These are phyloP conservation scores for Ganoderma lingzhi DNA, from an alignment of 1,284 basidiomycete genomes.

Conservation along the genomic window DNA sequence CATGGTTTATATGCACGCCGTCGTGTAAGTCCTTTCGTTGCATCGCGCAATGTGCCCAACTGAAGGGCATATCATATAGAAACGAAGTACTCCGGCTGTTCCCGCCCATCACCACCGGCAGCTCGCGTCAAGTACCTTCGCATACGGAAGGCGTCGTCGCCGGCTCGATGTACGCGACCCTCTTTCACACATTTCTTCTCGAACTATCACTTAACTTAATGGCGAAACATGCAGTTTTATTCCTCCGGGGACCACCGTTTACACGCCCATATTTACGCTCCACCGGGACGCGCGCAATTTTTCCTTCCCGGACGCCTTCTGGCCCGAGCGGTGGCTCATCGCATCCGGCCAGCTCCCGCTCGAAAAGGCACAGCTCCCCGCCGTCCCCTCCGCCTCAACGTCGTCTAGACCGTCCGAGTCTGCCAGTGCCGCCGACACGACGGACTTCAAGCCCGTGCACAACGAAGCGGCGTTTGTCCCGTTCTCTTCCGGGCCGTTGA, in stretches of 20 bases:
- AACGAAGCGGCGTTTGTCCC: conserved; percentile 38
- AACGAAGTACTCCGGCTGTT: conserved; percentile 65
- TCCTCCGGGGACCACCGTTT: conserved; percentile 12
- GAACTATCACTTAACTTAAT: not conserved
- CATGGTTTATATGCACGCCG: conserved; percentile 42
- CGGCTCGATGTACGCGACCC: not conserved
- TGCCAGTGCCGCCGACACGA: no score
- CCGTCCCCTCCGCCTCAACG: not conserved
- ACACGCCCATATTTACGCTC: not conserved
- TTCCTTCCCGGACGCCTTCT: conserved; percentile 12
- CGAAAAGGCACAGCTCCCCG: not conserved
- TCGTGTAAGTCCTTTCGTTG: conserved; percentile 34
- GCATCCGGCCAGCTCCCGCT: not conserved
- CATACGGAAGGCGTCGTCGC: not conserved
- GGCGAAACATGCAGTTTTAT: not conserved
- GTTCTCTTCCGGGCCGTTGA: conserved; percentile 39
- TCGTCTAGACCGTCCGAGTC: no score
- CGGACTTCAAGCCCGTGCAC: conserved; percentile 22
- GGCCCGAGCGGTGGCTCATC: conserved; percentile 21
- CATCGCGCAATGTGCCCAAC: conserved; percentile 9
- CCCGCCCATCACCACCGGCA: conserved; percentile 59
- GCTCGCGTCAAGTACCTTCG: conserved; percentile 50
- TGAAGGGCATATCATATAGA: conserved; percentile 41
- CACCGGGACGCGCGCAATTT: conserved; percentile 17
- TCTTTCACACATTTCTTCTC: not conserved